These are phyloP conservation scores for Aspergillus oerlinghausenensis DNA, from an alignment of 2,329 filamentous ascomycete species.

Conservation along the genomic window DNA sequence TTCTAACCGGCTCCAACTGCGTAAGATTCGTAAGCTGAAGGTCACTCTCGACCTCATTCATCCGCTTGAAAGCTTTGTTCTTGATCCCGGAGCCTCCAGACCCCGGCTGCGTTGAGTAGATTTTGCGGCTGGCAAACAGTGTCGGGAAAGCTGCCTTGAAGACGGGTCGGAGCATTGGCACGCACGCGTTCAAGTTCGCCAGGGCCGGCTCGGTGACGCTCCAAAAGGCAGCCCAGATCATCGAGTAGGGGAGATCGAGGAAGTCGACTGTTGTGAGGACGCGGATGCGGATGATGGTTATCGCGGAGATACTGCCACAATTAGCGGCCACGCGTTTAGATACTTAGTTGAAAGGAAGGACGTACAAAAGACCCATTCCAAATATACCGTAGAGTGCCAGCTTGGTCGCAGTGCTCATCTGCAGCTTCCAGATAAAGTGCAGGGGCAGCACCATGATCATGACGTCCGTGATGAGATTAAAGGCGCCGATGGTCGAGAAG, in stretches of 20 bases:
- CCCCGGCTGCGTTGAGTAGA: not conserved
- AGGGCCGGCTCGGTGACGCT: conserved; percentile 23
- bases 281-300: conserved; percentile 21
- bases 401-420: conserved; percentile 20
- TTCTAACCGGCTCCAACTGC: not conserved
- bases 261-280: conserved; percentile 20
- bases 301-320: conserved; percentile 13
- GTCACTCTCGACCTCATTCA: not conserved
- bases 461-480: conserved; percentile 22
- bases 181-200: conserved; percentile 19
- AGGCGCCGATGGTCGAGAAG: conserved; percentile 19
- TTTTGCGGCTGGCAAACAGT: conserved; percentile 1
- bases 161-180: conserved; percentile 22
- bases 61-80: not conserved
- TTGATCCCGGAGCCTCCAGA: not conserved
- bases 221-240: conserved; percentile 22
- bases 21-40: not conserved
- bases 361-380: conserved; percentile 21
- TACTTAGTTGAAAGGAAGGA: not conserved
- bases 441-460: conserved; percentile 20
- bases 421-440: conserved; percentile 22
- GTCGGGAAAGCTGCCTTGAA: conserved; percentile 13
- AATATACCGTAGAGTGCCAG: conserved; percentile 20
- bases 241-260: conserved; percentile 18
- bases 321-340: not conserved